These are phyloP conservation scores for Fusarium beomiforme DNA, from an alignment of 2,329 filamentous ascomycete species.

Conservation along the genomic window DNA sequence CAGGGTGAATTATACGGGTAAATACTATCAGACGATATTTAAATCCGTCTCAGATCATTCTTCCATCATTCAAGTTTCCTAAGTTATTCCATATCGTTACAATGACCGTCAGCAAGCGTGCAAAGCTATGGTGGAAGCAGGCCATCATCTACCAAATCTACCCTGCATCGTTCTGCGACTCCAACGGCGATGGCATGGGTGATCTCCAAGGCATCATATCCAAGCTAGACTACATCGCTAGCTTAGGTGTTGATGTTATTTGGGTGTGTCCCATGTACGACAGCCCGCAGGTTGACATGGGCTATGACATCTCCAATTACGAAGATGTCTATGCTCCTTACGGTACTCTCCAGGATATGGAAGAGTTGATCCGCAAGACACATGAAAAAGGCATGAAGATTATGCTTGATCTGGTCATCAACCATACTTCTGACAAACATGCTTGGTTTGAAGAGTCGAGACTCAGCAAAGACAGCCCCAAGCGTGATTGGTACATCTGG, in stretches of 20 bases:
- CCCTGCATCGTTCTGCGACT: constrained; percentile 64
- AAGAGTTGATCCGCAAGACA: constrained; percentile 37
- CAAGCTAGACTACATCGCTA: constrained; percentile 58
- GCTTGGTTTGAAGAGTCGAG: constrained; percentile 42
- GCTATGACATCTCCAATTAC: constrained; percentile 41
- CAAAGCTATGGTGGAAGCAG: constrained; percentile 63
- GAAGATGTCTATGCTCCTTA: constrained; percentile 40
- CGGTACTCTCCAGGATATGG: constrained; percentile 40
- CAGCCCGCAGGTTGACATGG: constrained; percentile 41
- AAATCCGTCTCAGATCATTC: not conserved
- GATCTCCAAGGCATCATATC: constrained; percentile 64
- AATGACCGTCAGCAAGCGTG: constrained; percentile 37
- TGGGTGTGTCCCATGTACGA: constrained; percentile 43
- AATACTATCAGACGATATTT: not conserved
- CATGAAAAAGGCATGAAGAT: constrained; percentile 37
- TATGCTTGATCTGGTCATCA: constrained; percentile 41
- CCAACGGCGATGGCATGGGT: constrained; percentile 63
- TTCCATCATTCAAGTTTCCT: fast-evolving
- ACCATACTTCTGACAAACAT: constrained; percentile 40
- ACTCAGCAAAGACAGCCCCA: constrained; percentile 26
- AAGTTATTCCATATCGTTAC: not conserved
- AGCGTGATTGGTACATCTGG: constrained; percentile 72
- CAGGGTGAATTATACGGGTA: not conserved
- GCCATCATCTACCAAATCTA: constrained; percentile 67
- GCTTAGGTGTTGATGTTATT: constrained; percentile 36